A percentile compares a stretch with the other conserved stretches of the same genome.
These are phyloP conservation scores for Nicotiana benthamiana DNA, from an alignment of 257 asterid species.

Conservation along the genomic window DNA sequence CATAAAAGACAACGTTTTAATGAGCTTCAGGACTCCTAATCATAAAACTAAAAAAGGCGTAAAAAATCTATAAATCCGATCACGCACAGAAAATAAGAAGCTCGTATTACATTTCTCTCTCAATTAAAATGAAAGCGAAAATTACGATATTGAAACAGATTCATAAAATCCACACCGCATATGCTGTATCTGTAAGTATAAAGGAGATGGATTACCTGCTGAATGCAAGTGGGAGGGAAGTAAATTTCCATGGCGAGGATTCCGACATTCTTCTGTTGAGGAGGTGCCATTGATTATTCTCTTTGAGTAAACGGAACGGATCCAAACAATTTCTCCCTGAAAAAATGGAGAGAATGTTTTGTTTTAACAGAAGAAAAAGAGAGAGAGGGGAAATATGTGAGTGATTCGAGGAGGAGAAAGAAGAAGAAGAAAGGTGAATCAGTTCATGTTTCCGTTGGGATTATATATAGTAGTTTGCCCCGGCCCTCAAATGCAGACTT, in stretches of 20 bases:
- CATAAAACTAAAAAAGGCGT: background rate
- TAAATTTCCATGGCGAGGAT: conserved; percentile 91
- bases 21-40: background rate
- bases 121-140: background rate
- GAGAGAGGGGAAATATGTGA: background rate
- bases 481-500: background rate
- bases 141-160: background rate
- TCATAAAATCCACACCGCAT: background rate
- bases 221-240: conserved; percentile 94
- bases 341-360: background rate
- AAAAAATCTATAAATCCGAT: background rate
- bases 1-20: too few relatives aligned
- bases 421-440: background rate
- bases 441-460: background rate
- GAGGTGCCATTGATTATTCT: conserved; percentile 25
- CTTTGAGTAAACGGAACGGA: background rate
- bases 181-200: background rate
- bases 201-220: conserved; percentile 46
- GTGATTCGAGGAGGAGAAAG: background rate
- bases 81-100: background rate
- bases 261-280: conserved; percentile 72
- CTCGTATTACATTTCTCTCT: background rate
- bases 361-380: background rate
- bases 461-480: background rate
- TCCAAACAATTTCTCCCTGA: background rate